These are phyloP conservation scores for Fusarium pseudograminearum DNA, from an alignment of 2,329 filamentous ascomycete genomes.

Conservation along the genomic window DNA sequence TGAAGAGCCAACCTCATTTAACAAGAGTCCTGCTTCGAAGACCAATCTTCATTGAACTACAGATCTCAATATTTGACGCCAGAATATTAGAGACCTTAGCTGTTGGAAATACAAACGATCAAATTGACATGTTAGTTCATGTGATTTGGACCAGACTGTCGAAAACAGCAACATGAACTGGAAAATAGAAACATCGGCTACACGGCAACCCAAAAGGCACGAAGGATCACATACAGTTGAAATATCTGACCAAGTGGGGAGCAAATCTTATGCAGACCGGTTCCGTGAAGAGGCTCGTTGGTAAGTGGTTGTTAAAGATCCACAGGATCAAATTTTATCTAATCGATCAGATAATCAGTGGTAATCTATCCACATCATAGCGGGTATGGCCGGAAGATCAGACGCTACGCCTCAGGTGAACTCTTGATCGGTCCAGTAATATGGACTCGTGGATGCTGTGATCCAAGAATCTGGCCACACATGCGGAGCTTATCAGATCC, in stretches of 20 bases:
- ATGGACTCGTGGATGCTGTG: background rate
- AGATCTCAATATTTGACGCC: too few relatives aligned
- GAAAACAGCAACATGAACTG: background rate
- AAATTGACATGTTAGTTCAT: too few relatives aligned
- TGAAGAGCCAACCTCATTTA: too few relatives aligned
- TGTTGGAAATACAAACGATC: too few relatives aligned
- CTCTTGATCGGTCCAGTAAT: background rate
- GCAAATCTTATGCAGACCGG: background rate
- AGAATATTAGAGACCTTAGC: too few relatives aligned
- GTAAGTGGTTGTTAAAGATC: background rate
- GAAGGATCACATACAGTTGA: background rate
- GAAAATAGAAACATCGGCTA: background rate
- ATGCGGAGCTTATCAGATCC: background rate
- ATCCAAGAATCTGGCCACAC: background rate
- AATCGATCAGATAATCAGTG: slow-evolving; percentile 6
- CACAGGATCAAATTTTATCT: background rate
- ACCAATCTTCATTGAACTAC: too few relatives aligned
- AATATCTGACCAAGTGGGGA: background rate
- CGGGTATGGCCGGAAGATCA: background rate
- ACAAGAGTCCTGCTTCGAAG: too few relatives aligned
- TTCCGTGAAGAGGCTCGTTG: too few relatives aligned
- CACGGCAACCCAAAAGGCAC: background rate
- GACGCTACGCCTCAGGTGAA: background rate
- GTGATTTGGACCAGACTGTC: background rate
- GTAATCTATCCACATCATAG: background rate